Base-by-base conservation (phyloP, 192 early-diverging fungal genomes). In the Coemansia sp. region DNA sequence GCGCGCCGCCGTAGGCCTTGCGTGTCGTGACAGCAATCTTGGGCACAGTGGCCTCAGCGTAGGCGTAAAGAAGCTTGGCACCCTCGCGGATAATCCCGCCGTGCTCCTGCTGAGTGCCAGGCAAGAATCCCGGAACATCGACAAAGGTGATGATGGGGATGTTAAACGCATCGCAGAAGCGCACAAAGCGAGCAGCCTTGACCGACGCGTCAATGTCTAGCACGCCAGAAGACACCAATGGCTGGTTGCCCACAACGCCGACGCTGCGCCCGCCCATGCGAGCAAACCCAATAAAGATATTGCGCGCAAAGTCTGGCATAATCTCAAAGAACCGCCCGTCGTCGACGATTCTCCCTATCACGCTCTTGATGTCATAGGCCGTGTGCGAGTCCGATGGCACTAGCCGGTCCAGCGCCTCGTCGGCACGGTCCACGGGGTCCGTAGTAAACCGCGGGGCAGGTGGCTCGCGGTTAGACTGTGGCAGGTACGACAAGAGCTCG, bases 1-100 rank as follows among this genome's bases (percentile, higher is more conserved):
- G 95, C 6, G 95, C 95, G 34, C 95, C 95, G 48, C 95, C 95
- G 58, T 98, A 98, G 5, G 95, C 95, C 74, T 98, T 98, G 18
- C 95, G 78, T 17, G 90, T 92, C 43, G 95, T 96, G 18, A 98
- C 78, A 6, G 93, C 95, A 26, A 98, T 83, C 74, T 98, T 98
- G 35, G 95, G 95, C 11, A 94, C 92, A 6, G 95, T 98, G 5
- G 95, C 93, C 73, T 98, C 95, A 27, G 90, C 90, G 58, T 93
- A 98, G 33, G 95, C 95, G 56, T 94, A 96, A 22, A 98, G 71
- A 6, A 98, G 79, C 77, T 98, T 98, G 33, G 95, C 95, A 38
- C 95, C 95, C 68, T 98, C 85, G 11, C 91, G 82, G 71, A 98
- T 98, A 53, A 98, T 96, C 21, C 95, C 95, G 31, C 82, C 82